Evolutionary conservation across 495 filamentous ascomycete species (phyloP), one percentile per base, ranked within the genome.

Genomic region (Amorphotheca resinae): DNA sequence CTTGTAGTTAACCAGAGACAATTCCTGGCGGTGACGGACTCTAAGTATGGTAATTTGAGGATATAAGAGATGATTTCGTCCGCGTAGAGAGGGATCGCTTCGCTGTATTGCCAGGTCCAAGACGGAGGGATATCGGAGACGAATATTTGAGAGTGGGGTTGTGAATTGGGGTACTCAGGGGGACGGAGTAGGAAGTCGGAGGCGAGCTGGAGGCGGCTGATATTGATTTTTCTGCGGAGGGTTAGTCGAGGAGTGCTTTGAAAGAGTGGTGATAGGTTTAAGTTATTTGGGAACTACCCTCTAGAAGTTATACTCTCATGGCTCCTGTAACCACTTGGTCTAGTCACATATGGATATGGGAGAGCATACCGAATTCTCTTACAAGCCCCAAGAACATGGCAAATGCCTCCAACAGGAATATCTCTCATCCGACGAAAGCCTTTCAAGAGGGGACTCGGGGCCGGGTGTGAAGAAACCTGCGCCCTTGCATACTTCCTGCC

Each of bases 361-460:
- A 12, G 14, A 1, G 21, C 38, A 2, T 33, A 51, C 41, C 43
- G 44, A 11, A 61, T 36, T 32, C 22, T 45, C 2, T 35, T 39
- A 28, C 59, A 61, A 5, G 55, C 52, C 23, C 42, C 46, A 22
- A 61, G 49, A 1, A 61, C 46, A 33, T 57, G 55, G 20, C 49
- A 46, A 7, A 60, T 15, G 9, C 45, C 51, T 5, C 59, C 59
- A 23, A 57, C 52, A 2, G 58, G 58, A 9, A 61, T 41, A 38
- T 61, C 58, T 16, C 58, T 45, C 7, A 44, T 49, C 5, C 39
- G 33, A 3, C 46, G 46, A 35, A 52, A 61, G 28, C 44, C 36
- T n/a, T 52, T 46, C 8, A 60, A 40, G 31, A 59, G 51, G 9
- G 55, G 52, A 9, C 50, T 57, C 11, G 58, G 58, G 12, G 45